Percentiles rank a stretch among this genome's conserved stretches.
Conservation (phyloP, 192 early-diverging fungal species). For the Phlyctochytrium arcticum region DNA sequence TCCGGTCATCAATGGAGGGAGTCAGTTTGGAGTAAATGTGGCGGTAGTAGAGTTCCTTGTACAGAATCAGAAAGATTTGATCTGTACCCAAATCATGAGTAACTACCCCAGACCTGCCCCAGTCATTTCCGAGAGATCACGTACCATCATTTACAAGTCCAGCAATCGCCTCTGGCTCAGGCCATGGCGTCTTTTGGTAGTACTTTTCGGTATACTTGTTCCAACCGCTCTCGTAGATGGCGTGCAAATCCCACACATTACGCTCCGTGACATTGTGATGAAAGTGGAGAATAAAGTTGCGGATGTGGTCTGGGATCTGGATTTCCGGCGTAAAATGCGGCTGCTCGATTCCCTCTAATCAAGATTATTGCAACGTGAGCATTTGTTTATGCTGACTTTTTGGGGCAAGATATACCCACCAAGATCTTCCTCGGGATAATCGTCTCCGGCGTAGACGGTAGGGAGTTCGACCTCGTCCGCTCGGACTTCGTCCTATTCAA, state of each 20-base stretch:
- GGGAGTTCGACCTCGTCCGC: slow-evolving; percentile 63
- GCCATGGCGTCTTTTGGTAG: slow-evolving; percentile 86
- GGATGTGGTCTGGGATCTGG: slow-evolving; percentile 79
- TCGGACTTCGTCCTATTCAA: slow-evolving; percentile 46
- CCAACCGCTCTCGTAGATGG: slow-evolving; percentile 87
- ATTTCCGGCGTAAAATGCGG: slow-evolving; percentile 27
- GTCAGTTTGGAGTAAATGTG: slow-evolving; percentile 92
- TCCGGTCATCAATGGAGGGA: slow-evolving; percentile 83
- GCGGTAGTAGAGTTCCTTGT: slow-evolving; percentile 95
- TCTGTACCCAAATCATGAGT: too few relatives aligned
- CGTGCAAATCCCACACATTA: slow-evolving; percentile 80
- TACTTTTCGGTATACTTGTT: slow-evolving; percentile 88
- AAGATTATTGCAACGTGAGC: too few relatives aligned
- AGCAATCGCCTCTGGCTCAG: slow-evolving; percentile 77
- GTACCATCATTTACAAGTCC: slow-evolving; percentile 75
- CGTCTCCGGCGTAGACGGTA: slow-evolving; percentile 40
- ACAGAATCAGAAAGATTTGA: slow-evolving; percentile 85
- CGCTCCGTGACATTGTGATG: slow-evolving; percentile 74
- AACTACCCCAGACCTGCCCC: too few relatives aligned
- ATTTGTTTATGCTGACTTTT: too few relatives aligned
- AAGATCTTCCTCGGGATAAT: slow-evolving; percentile 46
- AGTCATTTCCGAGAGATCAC: too few relatives aligned
- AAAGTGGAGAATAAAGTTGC: slow-evolving; percentile 80
- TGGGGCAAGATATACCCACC: too few relatives aligned
- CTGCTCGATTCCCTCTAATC: slow-evolving; percentile 19